phyloP scores from a whole-genome alignment of 768 basidiomycete genomes.

The Dictyophora rubrovolvata region DNA sequence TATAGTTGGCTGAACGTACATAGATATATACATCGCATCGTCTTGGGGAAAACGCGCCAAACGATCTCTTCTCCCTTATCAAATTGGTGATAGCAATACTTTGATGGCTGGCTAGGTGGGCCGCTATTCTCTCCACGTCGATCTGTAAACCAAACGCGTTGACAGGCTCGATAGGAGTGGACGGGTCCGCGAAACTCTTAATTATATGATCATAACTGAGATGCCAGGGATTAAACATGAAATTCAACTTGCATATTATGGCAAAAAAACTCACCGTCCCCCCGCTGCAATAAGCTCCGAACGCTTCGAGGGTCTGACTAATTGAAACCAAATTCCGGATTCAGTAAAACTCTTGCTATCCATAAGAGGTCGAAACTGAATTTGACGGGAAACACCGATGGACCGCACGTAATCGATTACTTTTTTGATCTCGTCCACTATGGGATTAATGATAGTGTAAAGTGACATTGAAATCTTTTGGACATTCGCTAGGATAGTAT shows the following conservation, averaged over 20 bases:
- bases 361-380: slow-evolving; percentile 68
- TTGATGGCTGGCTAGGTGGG: slow-evolving; percentile 60
- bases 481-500: slow-evolving; percentile 41
- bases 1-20: neutral
- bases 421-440: slow-evolving; percentile 51
- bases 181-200: slow-evolving; percentile 43
- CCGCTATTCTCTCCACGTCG: slow-evolving; percentile 66
- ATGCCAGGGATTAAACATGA: neutral
- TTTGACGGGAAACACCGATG: slow-evolving; percentile 52
- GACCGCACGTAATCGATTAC: slow-evolving; percentile 49
- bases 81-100: slow-evolving; percentile 53
- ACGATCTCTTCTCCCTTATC: slow-evolving; percentile 70
- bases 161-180: slow-evolving; percentile 40
- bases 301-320: slow-evolving; percentile 55
- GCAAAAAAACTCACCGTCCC: slow-evolving; percentile 45
- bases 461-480: slow-evolving; percentile 53
- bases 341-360: slow-evolving; percentile 61
- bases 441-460: slow-evolving; percentile 35
- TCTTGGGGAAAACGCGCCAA: slow-evolving; percentile 84
- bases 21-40: slow-evolving; percentile 75
- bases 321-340: slow-evolving; percentile 60
- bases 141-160: slow-evolving; percentile 72
- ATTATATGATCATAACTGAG: slow-evolving; percentile 67
- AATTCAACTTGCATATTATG: neutral
- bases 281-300: slow-evolving; percentile 70